These are phyloP conservation scores for Hyaloscypha hepaticicola DNA, from an alignment of 495 filamentous ascomycete species.

Conservation along the genomic window DNA sequence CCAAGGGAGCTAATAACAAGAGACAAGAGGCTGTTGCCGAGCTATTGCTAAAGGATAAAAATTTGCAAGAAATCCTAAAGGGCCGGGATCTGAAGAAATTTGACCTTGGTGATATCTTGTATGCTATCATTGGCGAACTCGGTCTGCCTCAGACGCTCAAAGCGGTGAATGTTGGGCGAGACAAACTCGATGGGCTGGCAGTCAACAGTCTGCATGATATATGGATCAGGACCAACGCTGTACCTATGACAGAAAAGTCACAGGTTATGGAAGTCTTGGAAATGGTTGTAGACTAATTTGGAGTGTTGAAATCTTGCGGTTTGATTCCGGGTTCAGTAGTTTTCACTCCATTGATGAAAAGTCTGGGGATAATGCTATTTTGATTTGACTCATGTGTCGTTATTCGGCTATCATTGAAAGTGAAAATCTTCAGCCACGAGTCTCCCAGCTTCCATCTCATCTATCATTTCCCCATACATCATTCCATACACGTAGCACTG, in stretches of 20 bases:
- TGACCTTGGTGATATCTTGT: conserved; percentile 35
- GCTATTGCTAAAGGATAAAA: not conserved
- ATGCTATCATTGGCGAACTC: conserved; percentile 31
- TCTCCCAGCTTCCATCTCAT: too few relatives aligned
- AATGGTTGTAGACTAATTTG: conserved; percentile 21
- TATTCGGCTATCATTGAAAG: too few relatives aligned
- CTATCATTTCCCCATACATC: too few relatives aligned
- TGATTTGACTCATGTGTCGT: too few relatives aligned
- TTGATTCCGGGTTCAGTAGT: too few relatives aligned
- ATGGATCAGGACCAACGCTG: conserved; percentile 38
- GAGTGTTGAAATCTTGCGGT: too few relatives aligned
- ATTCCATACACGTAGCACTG: too few relatives aligned
- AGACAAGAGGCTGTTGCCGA: conserved; percentile 48
- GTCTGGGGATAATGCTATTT: too few relatives aligned
- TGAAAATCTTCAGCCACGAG: too few relatives aligned
- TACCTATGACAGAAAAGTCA: conserved; percentile 29
- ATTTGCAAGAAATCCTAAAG: conserved; percentile 40
- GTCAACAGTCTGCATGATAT: conserved; percentile 37
- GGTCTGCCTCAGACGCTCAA: conserved; percentile 33
- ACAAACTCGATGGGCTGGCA: conserved; percentile 34
- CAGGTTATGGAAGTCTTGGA: conserved; percentile 37
- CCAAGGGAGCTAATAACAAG: conserved; percentile 37
- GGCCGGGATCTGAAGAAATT: conserved; percentile 42
- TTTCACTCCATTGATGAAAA: too few relatives aligned
- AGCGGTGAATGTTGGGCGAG: conserved; percentile 36